Conservation (phyloP, 352 stramenopile species). For the Phytopythium kandeliae region DNA sequence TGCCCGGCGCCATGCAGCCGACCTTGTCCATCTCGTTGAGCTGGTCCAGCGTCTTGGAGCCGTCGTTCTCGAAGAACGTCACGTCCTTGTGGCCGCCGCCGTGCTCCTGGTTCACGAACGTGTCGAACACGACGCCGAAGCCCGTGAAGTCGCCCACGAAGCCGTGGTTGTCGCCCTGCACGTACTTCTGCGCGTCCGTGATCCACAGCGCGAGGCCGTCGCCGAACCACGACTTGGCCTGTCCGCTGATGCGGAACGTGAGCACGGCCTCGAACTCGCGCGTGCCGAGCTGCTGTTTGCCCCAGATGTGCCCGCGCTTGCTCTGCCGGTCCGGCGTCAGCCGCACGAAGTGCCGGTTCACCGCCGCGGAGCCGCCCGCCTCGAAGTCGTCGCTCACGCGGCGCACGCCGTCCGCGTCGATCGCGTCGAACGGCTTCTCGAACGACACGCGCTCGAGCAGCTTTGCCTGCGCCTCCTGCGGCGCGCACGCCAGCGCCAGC, state of each 20-base stretch:
- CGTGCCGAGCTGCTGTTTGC: constrained; percentile 28
- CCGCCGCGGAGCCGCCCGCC: constrained; percentile 63
- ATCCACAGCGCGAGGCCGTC: constrained; percentile 75
- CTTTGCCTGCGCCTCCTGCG: too few relatives aligned
- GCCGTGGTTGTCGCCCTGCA: constrained; percentile 67
- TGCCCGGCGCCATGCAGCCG: constrained; percentile 67
- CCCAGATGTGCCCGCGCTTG: constrained; percentile 76
- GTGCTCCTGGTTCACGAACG: constrained; percentile 78
- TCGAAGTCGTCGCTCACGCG: constrained; percentile 75
- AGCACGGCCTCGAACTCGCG: constrained; percentile 58
- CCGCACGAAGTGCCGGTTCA: constrained; percentile 84
- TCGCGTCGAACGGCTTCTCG: constrained; percentile 62
- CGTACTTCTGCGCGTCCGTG: constrained; percentile 44
- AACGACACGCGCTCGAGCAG: constrained; percentile 73
- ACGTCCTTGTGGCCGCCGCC: constrained; percentile 76
- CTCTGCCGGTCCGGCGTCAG: constrained; percentile 77
- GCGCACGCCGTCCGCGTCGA: constrained; percentile 54
- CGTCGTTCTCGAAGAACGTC: constrained; percentile 74
- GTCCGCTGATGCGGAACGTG: constrained; percentile 71
- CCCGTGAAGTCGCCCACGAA: constrained; percentile 68
- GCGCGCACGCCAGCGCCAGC: constrained; percentile 23
- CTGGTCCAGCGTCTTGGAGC: constrained; percentile 57
- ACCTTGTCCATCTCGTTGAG: constrained; percentile 70
- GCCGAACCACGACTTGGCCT: constrained; percentile 75
- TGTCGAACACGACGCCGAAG: constrained; percentile 72